Evolutionary conservation across 139 green algal species (phyloP), one percentile per base, ranked within the genome.

Genomic region (Zygnema circumcarinatum): DNA sequence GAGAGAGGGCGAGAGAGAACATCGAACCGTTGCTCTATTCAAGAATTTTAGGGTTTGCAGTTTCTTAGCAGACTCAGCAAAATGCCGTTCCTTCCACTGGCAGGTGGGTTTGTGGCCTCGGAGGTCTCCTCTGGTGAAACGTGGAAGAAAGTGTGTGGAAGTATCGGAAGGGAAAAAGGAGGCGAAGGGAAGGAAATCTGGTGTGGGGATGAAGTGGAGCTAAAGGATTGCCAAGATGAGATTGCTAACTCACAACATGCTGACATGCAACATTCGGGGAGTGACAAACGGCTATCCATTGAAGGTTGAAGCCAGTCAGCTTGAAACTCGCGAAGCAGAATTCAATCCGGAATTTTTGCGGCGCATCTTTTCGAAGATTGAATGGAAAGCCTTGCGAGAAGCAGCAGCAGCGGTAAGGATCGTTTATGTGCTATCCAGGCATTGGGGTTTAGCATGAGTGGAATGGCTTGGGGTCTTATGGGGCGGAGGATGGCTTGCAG

Each of bases 211-310:
- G n/a, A n/a, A n/a, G n/a, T n/a, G n/a, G n/a, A n/a, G 56, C 56
- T 72, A 29, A 29, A 29, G 29, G 11, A 25, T n/a, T n/a, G n/a
- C n/a, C 68, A 38, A 67, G 25, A 99, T 99, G 97, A 98, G 97
- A 93, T 94, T 99, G 3, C 88, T 99, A 0, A 98, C 95, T 35
- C 97, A 99, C 89, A 99, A 99, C 92, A 97, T 99, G 93, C 94
- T 99, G 39, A 89, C 94, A 2, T 98, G 96, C 89, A 95, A 98
- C 89, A 97, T 98, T 67, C 98, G 97, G 86, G 95, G 95, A 21
- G 95, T 99, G 1, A 95, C 94, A 53, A 97, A 98, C 38, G 94
- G 95, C 0, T 99, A 96, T 80, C 97, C 97, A 0, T 93, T 99
- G 16, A 93, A 95, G 1, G 98, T 99, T 36, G 94, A 98, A 78